Conservation (phyloP, 2,329 filamentous ascomycete species). For the Fusarium stilboides region DNA sequence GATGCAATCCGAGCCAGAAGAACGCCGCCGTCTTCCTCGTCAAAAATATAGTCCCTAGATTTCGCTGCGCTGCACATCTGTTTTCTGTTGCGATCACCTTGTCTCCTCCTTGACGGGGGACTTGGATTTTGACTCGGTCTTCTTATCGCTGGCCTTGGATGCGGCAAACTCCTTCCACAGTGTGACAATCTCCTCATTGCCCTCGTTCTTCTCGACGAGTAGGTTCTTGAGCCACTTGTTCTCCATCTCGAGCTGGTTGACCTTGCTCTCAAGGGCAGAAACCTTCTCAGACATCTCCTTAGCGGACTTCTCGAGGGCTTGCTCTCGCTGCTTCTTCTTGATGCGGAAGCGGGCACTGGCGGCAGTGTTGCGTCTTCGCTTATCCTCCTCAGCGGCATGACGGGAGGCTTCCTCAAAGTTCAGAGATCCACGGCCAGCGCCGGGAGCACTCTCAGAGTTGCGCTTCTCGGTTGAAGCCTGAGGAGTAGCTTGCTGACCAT, state of each 20-base stretch:
- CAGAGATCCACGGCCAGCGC: conserved; percentile 60
- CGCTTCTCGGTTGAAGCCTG: conserved; percentile 60
- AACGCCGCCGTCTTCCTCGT: conserved; percentile 46
- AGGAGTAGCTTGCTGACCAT: conserved; percentile 50
- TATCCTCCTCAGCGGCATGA: conserved; percentile 87
- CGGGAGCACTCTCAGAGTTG: conserved; percentile 60
- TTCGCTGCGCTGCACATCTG: conserved; percentile 23
- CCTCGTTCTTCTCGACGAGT: conserved; percentile 85
- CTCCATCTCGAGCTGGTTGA: conserved; percentile 84
- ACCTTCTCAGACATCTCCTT: conserved; percentile 90
- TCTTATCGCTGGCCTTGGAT: conserved; percentile 54
- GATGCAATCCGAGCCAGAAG: conserved; percentile 45
- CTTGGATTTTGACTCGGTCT: conserved; percentile 49
- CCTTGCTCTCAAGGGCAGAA: conserved; percentile 77
- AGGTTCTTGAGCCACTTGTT: conserved; percentile 87
- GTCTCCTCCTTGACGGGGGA: conserved; percentile 49
- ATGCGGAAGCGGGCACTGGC: conserved; percentile 90
- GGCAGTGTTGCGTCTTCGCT: conserved; percentile 89
- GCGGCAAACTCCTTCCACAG: conserved; percentile 66
- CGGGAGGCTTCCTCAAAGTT: conserved; percentile 80
- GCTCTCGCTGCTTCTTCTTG: conserved; percentile 97
- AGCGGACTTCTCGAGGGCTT: conserved; percentile 84
- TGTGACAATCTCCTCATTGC: conserved; percentile 66
- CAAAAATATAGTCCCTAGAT: conserved; percentile 31
- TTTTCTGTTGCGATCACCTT: conserved; percentile 31